A percentile compares a stretch with the other conserved stretches of the same genome.
phyloP scores from a whole-genome alignment of 192 early-diverging fungal genomes.

The Mortierella claussenii region DNA sequence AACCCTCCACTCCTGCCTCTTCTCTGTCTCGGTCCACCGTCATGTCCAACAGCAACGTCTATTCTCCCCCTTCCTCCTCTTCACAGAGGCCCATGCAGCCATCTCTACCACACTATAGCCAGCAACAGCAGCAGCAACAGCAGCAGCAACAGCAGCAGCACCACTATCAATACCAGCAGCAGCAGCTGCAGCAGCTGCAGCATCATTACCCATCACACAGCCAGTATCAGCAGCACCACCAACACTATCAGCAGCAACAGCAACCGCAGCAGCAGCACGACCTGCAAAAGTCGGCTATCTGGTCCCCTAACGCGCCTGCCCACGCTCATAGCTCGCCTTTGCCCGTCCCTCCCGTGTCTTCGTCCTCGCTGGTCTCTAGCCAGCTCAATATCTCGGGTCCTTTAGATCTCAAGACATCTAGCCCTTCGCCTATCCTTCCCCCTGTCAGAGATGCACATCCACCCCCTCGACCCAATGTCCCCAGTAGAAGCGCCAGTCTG shows the following conservation, averaged over 20 bases:
- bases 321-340: background rate
- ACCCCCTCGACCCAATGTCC: constrained; percentile 9
- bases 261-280: constrained; percentile 39
- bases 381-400: constrained; percentile 38
- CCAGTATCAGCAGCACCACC: constrained; percentile 18
- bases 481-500: constrained; percentile 22
- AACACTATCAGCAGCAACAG: constrained; percentile 28
- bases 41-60: constrained; percentile 10
- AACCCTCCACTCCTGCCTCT: too few relatives aligned
- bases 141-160: constrained; percentile 27
- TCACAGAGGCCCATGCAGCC: constrained; percentile 14
- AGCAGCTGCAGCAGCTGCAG: constrained; percentile 28
- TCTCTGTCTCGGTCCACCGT: too few relatives aligned
- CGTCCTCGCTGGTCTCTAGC: constrained; percentile 1
- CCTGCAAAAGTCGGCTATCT: constrained; percentile 25
- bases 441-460: constrained; percentile 32
- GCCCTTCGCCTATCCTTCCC: constrained; percentile 25
- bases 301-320: constrained; percentile 28
- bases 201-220: constrained; percentile 21
- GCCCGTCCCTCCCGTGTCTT: background rate
- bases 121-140: constrained; percentile 25
- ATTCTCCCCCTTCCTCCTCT: background rate
- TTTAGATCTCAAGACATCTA: constrained; percentile 34
- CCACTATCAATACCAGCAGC: constrained; percentile 25
- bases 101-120: constrained; percentile 20